Evolutionary conservation across 2,329 filamentous ascomycete genomes (phyloP).

Genomic region (Tolypocladium album): DNA sequence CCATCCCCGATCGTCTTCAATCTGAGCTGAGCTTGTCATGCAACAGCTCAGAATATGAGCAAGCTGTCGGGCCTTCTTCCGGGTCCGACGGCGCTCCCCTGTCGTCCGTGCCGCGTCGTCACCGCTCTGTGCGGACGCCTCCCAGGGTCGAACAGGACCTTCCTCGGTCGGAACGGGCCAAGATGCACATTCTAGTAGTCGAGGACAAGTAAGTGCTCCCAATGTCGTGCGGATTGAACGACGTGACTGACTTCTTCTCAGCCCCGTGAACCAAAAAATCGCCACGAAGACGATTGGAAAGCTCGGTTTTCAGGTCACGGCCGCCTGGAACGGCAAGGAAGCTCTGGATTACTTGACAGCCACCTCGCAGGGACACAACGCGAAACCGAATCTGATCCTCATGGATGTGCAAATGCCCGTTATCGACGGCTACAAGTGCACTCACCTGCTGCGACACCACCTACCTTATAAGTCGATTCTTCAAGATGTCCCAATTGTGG

Average conservation of each 20-base stretch:
- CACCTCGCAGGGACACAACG: conserved; percentile 36
- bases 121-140: conserved; percentile 23
- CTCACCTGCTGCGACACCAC: conserved; percentile 60
- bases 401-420: conserved; percentile 73
- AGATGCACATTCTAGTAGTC: conserved; percentile 63
- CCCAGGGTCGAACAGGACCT: conserved; percentile 35
- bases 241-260: conserved; percentile 15
- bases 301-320: conserved; percentile 59
- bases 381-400: conserved; percentile 62
- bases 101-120: conserved; percentile 15
- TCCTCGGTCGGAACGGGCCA: conserved; percentile 44
- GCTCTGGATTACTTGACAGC: conserved; percentile 61
- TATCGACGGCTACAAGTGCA: conserved; percentile 69
- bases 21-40: conserved; percentile 54
- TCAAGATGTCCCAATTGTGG: conserved; percentile 59
- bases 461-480: conserved; percentile 50
- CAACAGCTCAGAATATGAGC: conserved; percentile 54
- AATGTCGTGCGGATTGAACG: background rate
- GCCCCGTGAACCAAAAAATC: conserved; percentile 63
- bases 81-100: conserved; percentile 14
- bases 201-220: conserved; percentile 59
- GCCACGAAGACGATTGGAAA: conserved; percentile 65
- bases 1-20: conserved; percentile 57
- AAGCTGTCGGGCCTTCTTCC: conserved; percentile 29
- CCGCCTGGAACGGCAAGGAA: conserved; percentile 70